Evolutionary conservation across 345 rosid genomes (phyloP).

Genomic region (Triadica sebifera): DNA sequence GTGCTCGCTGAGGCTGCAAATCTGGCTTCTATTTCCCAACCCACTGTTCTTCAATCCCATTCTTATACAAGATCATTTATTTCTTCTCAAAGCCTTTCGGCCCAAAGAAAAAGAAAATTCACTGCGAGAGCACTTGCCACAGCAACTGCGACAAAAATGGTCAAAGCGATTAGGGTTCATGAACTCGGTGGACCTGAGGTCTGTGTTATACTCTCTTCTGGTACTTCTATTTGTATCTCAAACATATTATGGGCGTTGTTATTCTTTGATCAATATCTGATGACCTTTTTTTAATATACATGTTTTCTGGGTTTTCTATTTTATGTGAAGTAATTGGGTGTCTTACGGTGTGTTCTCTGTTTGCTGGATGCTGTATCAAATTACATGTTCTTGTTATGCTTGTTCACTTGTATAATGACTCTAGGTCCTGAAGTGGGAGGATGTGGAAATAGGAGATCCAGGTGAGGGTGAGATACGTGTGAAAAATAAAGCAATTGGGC

Average conservation of each 20-base stretch:
- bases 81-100: too few species aligned
- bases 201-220: neutral
- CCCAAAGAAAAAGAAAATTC: neutral
- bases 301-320: too few species aligned
- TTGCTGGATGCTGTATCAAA: too few species aligned
- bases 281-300: too few species aligned
- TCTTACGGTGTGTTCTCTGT: too few species aligned
- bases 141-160: constrained; percentile 48
- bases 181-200: constrained; percentile 97
- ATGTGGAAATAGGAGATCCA: constrained; percentile 81
- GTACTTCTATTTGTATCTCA: too few species aligned
- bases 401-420: neutral
- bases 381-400: too few species aligned
- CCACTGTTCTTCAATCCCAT: neutral
- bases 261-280: too few species aligned
- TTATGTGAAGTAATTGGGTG: too few species aligned
- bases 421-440: constrained; percentile 94
- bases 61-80: neutral
- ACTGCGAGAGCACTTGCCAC: constrained; percentile 27
- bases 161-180: constrained; percentile 78
- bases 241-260: too few species aligned
- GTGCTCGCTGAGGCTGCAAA: neutral
- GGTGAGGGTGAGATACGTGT: constrained; percentile 82
- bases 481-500: constrained; percentile 74
- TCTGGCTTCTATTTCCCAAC: neutral